A percentile compares a stretch with the other conserved stretches of the same genome.
These are phyloP conservation scores for Pleurotus salmoneostramineus DNA, from an alignment of 768 basidiomycete genomes.

Conservation along the genomic window DNA sequence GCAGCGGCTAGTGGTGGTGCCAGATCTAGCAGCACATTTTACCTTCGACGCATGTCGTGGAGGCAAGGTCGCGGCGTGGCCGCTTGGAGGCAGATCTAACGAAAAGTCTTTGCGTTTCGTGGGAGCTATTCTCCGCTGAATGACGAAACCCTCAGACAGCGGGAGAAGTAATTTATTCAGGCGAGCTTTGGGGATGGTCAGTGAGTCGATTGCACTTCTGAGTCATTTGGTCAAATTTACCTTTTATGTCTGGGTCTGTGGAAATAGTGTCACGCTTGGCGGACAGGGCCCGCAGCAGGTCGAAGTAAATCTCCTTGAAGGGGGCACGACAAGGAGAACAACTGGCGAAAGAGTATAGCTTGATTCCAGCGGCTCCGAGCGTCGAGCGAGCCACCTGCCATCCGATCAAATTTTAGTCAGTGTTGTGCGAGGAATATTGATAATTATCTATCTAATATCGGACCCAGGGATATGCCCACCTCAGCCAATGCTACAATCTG, in stretches of 20 bases:
- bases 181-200: conserved; percentile 19
- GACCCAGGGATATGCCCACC: conserved; percentile 28
- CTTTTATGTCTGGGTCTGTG: conserved; percentile 27
- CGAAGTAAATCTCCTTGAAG: conserved; percentile 47
- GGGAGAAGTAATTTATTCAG: conserved; percentile 30
- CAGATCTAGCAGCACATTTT: neutral
- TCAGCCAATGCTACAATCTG: conserved; percentile 49
- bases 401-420: conserved; percentile 5
- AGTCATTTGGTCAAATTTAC: conserved; percentile 18
- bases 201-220: neutral
- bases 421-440: neutral
- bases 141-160: conserved; percentile 24
- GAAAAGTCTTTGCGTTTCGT: conserved; percentile 7
- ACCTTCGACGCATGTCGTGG: conserved; percentile 1
- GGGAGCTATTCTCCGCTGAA: conserved; percentile 11
- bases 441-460: conserved; percentile 10
- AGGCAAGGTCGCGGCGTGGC: conserved; percentile 1
- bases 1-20: neutral
- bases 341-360: conserved; percentile 40
- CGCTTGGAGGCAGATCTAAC: neutral
- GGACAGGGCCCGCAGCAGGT: conserved; percentile 38
- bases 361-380: conserved; percentile 35
- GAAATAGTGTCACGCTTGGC: conserved; percentile 22
- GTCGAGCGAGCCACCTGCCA: conserved; percentile 43
- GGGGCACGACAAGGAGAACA: conserved; percentile 34